These are phyloP conservation scores for Euclidium syriacum DNA, from an alignment of 345 rosid species.

Conservation along the genomic window DNA sequence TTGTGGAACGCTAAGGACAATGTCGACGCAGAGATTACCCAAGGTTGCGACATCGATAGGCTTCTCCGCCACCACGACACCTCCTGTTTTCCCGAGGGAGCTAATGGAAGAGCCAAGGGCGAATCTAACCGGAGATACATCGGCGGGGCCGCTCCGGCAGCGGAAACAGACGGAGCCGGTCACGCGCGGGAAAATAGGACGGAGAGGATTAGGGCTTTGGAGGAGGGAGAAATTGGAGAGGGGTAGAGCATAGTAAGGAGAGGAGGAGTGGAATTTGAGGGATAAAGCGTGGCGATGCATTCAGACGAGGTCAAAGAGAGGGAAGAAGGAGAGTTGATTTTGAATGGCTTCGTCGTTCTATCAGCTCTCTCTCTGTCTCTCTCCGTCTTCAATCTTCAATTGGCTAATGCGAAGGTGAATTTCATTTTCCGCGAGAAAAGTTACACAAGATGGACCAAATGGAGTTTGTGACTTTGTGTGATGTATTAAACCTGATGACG, in stretches of 20 bases:
- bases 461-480: no score
- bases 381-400: conserved; percentile 5
- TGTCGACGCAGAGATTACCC: conserved; percentile 93
- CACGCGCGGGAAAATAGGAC: conserved; percentile 22
- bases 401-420: neutral
- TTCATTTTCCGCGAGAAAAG: no score
- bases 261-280: conserved; percentile 29
- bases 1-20: conserved; percentile 74
- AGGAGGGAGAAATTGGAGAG: conserved; percentile 18
- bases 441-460: no score
- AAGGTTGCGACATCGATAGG: conserved; percentile 71
- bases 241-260: conserved; percentile 31
- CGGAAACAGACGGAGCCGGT: conserved; percentile 22
- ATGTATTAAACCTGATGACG: no score
- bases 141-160: conserved; percentile 26
- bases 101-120: conserved; percentile 24
- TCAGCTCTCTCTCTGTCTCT: conserved; percentile 9
- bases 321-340: neutral
- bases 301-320: conserved; percentile 6
- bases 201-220: conserved; percentile 35
- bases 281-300: conserved; percentile 50
- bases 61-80: conserved; percentile 32
- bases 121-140: conserved; percentile 29
- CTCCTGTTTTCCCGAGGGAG: conserved; percentile 26
- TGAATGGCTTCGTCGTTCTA: conserved; percentile 12